These are phyloP conservation scores for Teunomyces atbi DNA, from an alignment of 805 yeast species.

Conservation along the genomic window DNA sequence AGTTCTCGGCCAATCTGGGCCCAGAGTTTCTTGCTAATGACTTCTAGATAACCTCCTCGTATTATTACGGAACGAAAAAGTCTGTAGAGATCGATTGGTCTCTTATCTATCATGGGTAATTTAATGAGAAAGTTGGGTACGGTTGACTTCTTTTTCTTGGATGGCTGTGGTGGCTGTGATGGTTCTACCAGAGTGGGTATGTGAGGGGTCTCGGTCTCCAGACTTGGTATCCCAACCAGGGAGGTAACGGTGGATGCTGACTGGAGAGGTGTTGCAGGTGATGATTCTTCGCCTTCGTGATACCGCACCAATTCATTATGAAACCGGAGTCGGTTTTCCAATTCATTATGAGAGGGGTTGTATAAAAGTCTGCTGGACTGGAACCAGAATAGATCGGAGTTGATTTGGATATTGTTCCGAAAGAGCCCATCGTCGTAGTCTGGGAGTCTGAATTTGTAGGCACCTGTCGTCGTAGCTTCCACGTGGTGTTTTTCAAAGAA, in stretches of 20 bases:
- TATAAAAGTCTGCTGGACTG: conserved; percentile 48
- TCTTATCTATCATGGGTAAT: conserved; percentile 65
- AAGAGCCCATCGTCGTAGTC: conserved; percentile 16
- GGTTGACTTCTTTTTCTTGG: conserved; percentile 5
- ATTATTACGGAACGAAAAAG: conserved; percentile 55
- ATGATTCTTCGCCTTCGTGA: conserved; percentile 20
- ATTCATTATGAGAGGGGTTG: conserved; percentile 43
- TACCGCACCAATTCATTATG: conserved; percentile 45
- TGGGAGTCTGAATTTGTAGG: conserved; percentile 73
- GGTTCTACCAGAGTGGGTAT: too few species aligned
- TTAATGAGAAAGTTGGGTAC: conserved; percentile 32
- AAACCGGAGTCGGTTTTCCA: conserved; percentile 45
- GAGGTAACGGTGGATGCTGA: not conserved
- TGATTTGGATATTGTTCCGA: conserved; percentile 26
- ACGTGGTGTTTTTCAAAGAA: conserved; percentile 55
- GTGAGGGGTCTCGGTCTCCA: too few species aligned
- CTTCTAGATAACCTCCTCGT: conserved; percentile 66
- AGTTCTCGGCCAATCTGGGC: conserved; percentile 79
- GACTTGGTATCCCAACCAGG: too few species aligned
- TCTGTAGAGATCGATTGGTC: conserved; percentile 62
- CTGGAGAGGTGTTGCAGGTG: not conserved
- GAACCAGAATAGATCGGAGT: conserved; percentile 52
- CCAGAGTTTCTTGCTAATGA: conserved; percentile 71
- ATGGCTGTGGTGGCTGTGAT: not conserved
- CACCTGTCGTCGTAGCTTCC: conserved; percentile 63